Base-by-base conservation (phyloP, 2,329 filamentous ascomycete genomes). In the Paecilomyces dactylethromorphus region DNA sequence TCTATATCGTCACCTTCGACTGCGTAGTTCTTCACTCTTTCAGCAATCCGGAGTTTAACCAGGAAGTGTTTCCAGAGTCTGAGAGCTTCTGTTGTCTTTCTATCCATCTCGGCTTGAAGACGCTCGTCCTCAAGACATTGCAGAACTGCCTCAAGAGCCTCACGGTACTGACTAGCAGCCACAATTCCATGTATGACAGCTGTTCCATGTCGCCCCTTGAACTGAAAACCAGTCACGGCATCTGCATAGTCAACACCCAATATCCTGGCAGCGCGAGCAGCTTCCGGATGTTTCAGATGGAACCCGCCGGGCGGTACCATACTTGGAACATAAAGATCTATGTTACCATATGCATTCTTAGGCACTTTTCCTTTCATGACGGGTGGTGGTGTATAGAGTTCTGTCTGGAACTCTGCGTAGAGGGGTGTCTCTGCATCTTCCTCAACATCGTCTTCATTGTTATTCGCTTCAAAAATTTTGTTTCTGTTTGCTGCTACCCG, bases 151-250 rank as follows among this genome's bases (percentile, higher is more conserved):
- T 83, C 76, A 0, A 97, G 81, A 0, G 89, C 92, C 58, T 92
- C 90, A 7, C 79, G 81, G 61, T 87, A 85, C 70, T 93, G 88
- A 15, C 75, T 71, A 0, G 92, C 88, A 1, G 96, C 85, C 0
- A 99, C 86, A 0, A 88, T 83, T 1, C 94, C 94, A 39, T 85
- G 83, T 1, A 94, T 76, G 2, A 97, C 82, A 1, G 94, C 92
- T 2, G 91, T 97, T 15, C 93, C 93, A 58, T 91, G 87, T 2
- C 91, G 85, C 0, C 92, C 92, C 68, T 86, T 87, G 76, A 97
- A 99, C 39, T 88, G 82, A 68, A 97, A 99, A 0, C 93, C 93
- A 0, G 88, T 94, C 4, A 99, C 85, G 0, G 94, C 94, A 32
- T 93, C 91, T 2, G 91, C 91, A 71, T 89, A 96, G 74, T 97